Percentiles rank a stretch among this genome's conserved stretches.
These are phyloP conservation scores for Diplogelasinospora grovesii DNA, from an alignment of 495 filamentous ascomycete genomes.

Conservation along the genomic window DNA sequence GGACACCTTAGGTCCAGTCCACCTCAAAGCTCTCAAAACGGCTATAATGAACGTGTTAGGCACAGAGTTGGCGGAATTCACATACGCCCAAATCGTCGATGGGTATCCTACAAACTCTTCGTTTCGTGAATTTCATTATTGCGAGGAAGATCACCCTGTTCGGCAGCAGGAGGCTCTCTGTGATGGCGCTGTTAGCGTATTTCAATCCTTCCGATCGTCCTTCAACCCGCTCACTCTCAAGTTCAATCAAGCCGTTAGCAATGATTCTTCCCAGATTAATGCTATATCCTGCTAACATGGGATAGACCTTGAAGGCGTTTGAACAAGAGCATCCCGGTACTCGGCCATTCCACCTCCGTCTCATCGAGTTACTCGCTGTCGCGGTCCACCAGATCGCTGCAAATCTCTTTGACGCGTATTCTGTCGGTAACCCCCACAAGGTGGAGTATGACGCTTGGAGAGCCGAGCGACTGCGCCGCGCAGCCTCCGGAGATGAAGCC, in stretches of 20 bases:
- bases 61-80: slow-evolving; percentile 1
- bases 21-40: no score
- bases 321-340: slow-evolving; percentile 10
- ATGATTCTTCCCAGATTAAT: no score
- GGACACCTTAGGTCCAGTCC: no score
- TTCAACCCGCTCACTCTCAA: background rate
- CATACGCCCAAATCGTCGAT: slow-evolving; percentile 9
- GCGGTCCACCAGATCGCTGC: slow-evolving; percentile 20
- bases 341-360: slow-evolving; percentile 6
- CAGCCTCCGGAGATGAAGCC: no score
- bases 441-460: no score
- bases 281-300: no score
- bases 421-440: no score
- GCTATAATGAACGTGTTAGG: background rate
- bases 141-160: background rate
- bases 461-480: no score
- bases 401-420: slow-evolving; percentile 12
- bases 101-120: slow-evolving; percentile 1
- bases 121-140: slow-evolving; percentile 1
- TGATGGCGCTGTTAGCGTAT: background rate
- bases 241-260: background rate
- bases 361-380: slow-evolving; percentile 20
- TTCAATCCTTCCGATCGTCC: background rate
- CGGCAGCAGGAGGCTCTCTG: background rate
- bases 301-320: slow-evolving; percentile 16